Conservation (phyloP, 768 basidiomycete species). For the Psilocybe cubensis region DNA sequence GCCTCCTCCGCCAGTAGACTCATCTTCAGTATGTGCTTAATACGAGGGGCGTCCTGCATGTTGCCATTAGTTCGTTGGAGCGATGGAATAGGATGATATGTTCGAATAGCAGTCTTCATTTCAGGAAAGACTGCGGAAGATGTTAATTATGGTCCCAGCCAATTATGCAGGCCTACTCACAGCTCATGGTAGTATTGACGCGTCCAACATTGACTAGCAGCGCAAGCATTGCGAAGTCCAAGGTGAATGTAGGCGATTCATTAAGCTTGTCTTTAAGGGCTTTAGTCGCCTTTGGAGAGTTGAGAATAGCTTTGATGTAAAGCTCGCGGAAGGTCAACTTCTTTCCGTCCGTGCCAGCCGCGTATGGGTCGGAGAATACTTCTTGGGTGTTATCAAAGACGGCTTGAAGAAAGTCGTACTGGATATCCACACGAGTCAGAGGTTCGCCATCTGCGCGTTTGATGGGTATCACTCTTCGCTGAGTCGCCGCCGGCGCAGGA, state of each 20-base stretch:
- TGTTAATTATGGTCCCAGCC: slow-evolving; percentile 2
- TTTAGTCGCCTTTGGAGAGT: slow-evolving; percentile 70
- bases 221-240: slow-evolving; percentile 76
- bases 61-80: slow-evolving; percentile 72
- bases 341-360: slow-evolving; percentile 18
- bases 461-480: slow-evolving; percentile 46
- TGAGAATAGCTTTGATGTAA: slow-evolving; percentile 51
- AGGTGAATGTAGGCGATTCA: slow-evolving; percentile 59
- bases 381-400: slow-evolving; percentile 73
- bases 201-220: slow-evolving; percentile 79
- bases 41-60: slow-evolving; percentile 77
- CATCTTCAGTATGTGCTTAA: slow-evolving; percentile 75
- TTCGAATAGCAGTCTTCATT: slow-evolving; percentile 77
- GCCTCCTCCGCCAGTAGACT: slow-evolving; percentile 52
- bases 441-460: slow-evolving; percentile 69
- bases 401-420: slow-evolving; percentile 77
- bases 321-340: slow-evolving; percentile 65
- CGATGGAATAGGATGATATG: slow-evolving; percentile 78
- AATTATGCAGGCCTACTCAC: slow-evolving; percentile 44
- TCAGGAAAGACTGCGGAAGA: slow-evolving; percentile 66
- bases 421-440: slow-evolving; percentile 67
- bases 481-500: slow-evolving; percentile 27
- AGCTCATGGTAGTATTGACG: slow-evolving; percentile 84
- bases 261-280: slow-evolving; percentile 72
- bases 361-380: slow-evolving; percentile 55